These are phyloP conservation scores for Alternaria brassicicola DNA, from an alignment of 2,329 filamentous ascomycete species.

Conservation along the genomic window DNA sequence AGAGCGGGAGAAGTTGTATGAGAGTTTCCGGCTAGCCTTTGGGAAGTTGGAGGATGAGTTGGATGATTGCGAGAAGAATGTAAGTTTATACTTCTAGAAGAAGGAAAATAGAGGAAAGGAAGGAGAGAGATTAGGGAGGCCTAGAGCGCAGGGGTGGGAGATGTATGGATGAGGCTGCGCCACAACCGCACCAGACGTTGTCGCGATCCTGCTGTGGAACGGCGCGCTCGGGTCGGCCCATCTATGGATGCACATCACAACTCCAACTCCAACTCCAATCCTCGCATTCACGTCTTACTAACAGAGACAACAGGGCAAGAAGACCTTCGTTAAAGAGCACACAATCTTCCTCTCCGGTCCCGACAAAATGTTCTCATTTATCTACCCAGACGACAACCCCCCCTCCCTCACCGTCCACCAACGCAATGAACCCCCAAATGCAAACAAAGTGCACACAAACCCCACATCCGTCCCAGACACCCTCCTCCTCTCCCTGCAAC, in stretches of 20 bases:
- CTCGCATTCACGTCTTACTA: not conserved
- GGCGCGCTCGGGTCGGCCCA: slow-evolving; percentile 11
- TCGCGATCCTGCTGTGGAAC: slow-evolving; percentile 6
- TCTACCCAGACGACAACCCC: slow-evolving; percentile 4
- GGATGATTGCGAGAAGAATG: slow-evolving; percentile 18
- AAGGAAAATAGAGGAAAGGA: not conserved
- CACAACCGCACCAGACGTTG: slow-evolving; percentile 1
- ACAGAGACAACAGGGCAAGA: slow-evolving; percentile 10
- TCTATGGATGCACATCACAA: not conserved
- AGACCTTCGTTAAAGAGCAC: slow-evolving; percentile 24
- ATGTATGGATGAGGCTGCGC: not conserved
- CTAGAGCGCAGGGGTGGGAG: not conserved
- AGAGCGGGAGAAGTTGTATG: slow-evolving; percentile 10
- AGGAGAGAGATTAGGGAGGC: not conserved
- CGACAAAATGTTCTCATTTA: slow-evolving; percentile 13
- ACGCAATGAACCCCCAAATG: slow-evolving; percentile 1
- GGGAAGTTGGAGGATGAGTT: slow-evolving; percentile 21
- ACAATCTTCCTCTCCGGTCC: slow-evolving; percentile 9
- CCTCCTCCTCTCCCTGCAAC: slow-evolving; percentile 19
- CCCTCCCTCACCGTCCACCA: slow-evolving; percentile 4
- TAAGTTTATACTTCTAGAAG: slow-evolving; percentile 7
- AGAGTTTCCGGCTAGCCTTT: slow-evolving; percentile 9
- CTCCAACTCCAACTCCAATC: not conserved
- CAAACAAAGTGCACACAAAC: slow-evolving; percentile 8
- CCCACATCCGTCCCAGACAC: slow-evolving; percentile 20